Evolutionary conservation across 129 eudicot species (phyloP), one percentile per base, ranked within the genome.

Genomic region (Arctium lappa): DNA sequence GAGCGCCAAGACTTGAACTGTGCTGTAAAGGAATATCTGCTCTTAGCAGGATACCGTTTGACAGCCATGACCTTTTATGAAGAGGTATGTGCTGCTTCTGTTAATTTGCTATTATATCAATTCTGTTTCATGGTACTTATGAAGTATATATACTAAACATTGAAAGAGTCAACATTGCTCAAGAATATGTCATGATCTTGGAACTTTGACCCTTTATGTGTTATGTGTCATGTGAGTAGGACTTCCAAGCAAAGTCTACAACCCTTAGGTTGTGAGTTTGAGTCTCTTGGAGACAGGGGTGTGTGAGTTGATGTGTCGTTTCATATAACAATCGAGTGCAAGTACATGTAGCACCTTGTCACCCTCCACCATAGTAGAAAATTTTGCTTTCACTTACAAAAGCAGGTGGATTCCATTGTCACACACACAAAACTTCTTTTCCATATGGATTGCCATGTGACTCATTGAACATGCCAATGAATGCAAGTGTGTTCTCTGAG

Each of bases 61-160:
- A 93, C 98, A 75, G 98, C 99, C 78, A 96, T 96, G 99, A 96
- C 98, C 69, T 96, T 96, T 84, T 93, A 90, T 75, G 99, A 96
- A 83, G 99, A 96, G 98, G 99, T 96, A 85, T n/a, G 12, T 76
- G 40, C n/a, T 78, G 68, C 50, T 50, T 80, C 27, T 81, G 15
- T 83, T 16, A 29, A 18, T 27, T 74, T 22, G 38, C 16, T 30
- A 75, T 81, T 50, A 69, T 74, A 39, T 74, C 29, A 37, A 39
- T 75, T 75, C 53, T 79, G 40, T 46, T 68, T 74, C 65, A 82
- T 44, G 29, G 36, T 62, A 29, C 73, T 82, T 39, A 38, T 81
- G 75, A 36, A 73, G 33, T 33, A 40, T 5, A 11, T 33, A 46
- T 76, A n/a, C 42, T 46, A 48, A 29, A 12, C 70, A 22, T 48